Conservation (phyloP, 768 basidiomycete species). For the Naganishia onofrii region DNA sequence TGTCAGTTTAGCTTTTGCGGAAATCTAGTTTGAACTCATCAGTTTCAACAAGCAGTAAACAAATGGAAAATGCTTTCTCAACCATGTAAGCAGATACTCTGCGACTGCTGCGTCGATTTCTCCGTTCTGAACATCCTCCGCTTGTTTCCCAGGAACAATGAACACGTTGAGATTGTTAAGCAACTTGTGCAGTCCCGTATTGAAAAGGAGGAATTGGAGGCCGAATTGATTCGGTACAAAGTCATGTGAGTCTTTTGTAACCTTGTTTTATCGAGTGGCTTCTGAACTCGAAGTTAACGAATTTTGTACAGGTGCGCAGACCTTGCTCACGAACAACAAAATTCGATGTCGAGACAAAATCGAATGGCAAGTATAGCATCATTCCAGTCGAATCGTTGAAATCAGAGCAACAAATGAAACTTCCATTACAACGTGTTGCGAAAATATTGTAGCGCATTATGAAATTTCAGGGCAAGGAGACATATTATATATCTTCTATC, state of each 20-base stretch:
- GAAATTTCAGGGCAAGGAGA: background rate
- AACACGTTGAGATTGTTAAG: constrained; percentile 55
- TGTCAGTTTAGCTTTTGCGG: background rate
- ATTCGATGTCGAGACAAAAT: constrained; percentile 1
- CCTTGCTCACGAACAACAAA: constrained; percentile 11
- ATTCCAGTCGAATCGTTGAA: background rate
- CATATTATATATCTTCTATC: background rate
- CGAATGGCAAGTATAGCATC: constrained; percentile 17
- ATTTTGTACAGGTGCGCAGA: constrained; percentile 5
- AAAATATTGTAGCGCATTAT: constrained; percentile 3
- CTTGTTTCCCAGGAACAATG: constrained; percentile 40
- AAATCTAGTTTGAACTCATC: background rate
- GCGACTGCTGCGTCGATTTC: background rate
- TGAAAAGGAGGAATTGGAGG: constrained; percentile 87
- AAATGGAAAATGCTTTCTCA: constrained; percentile 71
- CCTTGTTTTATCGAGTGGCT: background rate
- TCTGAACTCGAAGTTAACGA: background rate
- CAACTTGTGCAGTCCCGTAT: constrained; percentile 85
- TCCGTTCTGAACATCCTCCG: background rate
- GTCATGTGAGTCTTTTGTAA: constrained; percentile 62
- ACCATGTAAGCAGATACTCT: constrained; percentile 55
- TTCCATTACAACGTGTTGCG: background rate
- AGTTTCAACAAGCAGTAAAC: constrained; percentile 60
- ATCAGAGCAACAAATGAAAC: background rate
- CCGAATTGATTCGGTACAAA: constrained; percentile 91